A percentile compares a stretch with the other conserved stretches of the same genome.
These are phyloP conservation scores for Epithele typhae DNA, from an alignment of 768 basidiomycete genomes.

Conservation along the genomic window DNA sequence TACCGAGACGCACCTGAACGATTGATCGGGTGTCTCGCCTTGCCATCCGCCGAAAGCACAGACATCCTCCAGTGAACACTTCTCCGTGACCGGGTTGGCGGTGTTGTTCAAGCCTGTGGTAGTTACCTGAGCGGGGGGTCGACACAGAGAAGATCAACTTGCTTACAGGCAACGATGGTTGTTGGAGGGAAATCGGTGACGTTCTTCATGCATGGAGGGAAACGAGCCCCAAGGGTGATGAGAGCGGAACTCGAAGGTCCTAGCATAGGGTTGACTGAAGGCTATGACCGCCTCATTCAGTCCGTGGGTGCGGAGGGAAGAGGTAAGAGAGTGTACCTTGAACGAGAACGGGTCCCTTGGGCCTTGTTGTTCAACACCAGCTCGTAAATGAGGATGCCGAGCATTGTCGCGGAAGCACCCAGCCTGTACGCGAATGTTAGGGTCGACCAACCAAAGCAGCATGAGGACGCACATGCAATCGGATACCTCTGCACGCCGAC, in stretches of 20 bases:
- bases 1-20: conserved; percentile 39
- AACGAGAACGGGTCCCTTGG: conserved; percentile 86
- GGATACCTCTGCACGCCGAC: conserved; percentile 76
- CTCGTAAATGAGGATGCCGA: conserved; percentile 78
- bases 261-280: conserved; percentile 83
- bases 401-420: conserved; percentile 63
- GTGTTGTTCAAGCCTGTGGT: conserved; percentile 75
- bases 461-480: conserved; percentile 60
- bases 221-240: conserved; percentile 86
- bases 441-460: no score
- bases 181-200: conserved; percentile 53
- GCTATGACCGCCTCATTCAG: conserved; percentile 36
- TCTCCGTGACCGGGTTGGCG: conserved; percentile 62
- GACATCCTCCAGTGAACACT: conserved; percentile 75
- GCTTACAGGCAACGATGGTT: conserved; percentile 56
- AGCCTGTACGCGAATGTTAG: conserved; percentile 43
- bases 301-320: not conserved
- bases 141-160: conserved; percentile 3
- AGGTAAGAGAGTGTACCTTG: conserved; percentile 44
- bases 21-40: conserved; percentile 45
- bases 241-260: conserved; percentile 84
- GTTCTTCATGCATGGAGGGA: conserved; percentile 87
- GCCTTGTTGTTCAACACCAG: conserved; percentile 67
- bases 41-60: conserved; percentile 85
- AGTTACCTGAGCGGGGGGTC: conserved; percentile 6